Base-by-base conservation (phyloP, 306 rosid genomes). In the Begonia masoniana region DNA sequence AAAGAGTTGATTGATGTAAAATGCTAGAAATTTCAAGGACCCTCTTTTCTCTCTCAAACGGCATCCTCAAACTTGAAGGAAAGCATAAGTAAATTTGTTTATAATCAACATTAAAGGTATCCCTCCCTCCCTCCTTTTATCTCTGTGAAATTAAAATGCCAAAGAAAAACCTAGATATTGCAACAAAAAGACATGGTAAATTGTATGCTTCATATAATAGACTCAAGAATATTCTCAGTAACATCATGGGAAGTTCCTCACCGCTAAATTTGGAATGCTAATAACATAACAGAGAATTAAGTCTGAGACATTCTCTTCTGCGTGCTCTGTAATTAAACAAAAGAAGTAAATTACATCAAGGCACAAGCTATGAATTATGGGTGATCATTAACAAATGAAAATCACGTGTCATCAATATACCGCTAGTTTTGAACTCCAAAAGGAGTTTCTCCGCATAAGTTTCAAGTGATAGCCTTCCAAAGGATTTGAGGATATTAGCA, bases 41-140 rank as follows among this genome's bases (percentile, higher is more conserved):
- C n/a, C n/a, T n/a, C n/a, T n/a, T n/a, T n/a, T n/a, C n/a, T n/a
- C n/a, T n/a, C n/a, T 62, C 63, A 52, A 59, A 78, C 47, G 55
- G 57, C 69, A 69, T 81, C 83, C 83, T 85, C 95, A 68, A 85
- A 80, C 97, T 89, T 79, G 74, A 79, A 26, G n/a, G n/a, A n/a
- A n/a, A n/a, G n/a, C n/a, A n/a, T n/a, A n/a, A 26, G 3, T 4
- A 26, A 26, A 26, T 26, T 26, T 26, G 36, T 26, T 26, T 26
- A 4, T 26, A 26, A 26, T 26, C 36, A 4, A 26, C 7, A 6
- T 26, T 26, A 4, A 26, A 26, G 3, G 36, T 26, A 26, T 4
- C 1, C 3, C 36, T 26, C 36, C 36, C 2, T 4, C 36, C 36
- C 2, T 26, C 36, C 36, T 4, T 26, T 4, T n/a, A n/a, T n/a